phyloP scores from a whole-genome alignment of 1,284 basidiomycete species.

The Pholiota adiposa region DNA sequence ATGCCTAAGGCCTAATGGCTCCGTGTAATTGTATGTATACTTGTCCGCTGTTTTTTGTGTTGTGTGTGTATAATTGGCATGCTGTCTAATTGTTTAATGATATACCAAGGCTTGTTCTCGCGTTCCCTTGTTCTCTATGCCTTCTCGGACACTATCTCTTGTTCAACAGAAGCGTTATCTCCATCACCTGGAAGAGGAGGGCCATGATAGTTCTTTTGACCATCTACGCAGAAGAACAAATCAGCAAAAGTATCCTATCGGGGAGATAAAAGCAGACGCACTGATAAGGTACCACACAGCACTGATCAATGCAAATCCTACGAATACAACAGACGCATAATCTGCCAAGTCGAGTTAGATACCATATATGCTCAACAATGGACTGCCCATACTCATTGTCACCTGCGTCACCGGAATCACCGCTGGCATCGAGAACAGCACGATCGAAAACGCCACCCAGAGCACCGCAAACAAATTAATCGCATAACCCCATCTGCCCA shows the following conservation, averaged over 20 bases:
- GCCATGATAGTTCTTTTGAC: constrained; percentile 42
- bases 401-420: constrained; percentile 49
- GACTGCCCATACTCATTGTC: constrained; percentile 48
- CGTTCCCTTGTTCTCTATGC: no score
- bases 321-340: constrained; percentile 65
- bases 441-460: constrained; percentile 55
- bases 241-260: background rate
- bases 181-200: constrained; percentile 32
- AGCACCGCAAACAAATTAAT: constrained; percentile 50
- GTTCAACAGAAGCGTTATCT: background rate
- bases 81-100: constrained; percentile 4
- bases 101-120: constrained; percentile 2
- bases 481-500: constrained; percentile 44
- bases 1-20: no score
- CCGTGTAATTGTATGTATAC: constrained; percentile 7
- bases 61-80: background rate
- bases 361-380: background rate
- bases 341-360: constrained; percentile 36
- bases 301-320: constrained; percentile 58
- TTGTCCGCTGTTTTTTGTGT: background rate
- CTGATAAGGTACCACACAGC: constrained; percentile 61
- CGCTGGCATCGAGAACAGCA: constrained; percentile 64
- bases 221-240: constrained; percentile 32
- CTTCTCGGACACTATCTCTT: constrained; percentile 8
- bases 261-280: constrained; percentile 32